Evolutionary conservation across 1,284 basidiomycete genomes (phyloP), one percentile per base, ranked within the genome.

Genomic region (Schizophyllum amplum): DNA sequence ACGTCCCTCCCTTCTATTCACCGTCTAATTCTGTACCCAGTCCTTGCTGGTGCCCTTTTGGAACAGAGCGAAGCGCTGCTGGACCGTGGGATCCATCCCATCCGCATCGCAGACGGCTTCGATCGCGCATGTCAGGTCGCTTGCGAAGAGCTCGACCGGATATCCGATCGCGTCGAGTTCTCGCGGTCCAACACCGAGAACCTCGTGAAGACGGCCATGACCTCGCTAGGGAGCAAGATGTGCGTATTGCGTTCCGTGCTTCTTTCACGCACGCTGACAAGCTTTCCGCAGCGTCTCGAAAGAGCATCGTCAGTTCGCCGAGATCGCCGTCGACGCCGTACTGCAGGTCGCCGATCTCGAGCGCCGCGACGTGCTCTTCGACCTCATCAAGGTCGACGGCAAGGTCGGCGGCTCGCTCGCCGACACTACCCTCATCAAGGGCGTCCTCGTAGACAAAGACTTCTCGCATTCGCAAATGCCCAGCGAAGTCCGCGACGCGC

Each of bases 391-490:
- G 73, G 96, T 99, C 26, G 93, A 98, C 67, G 96, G 96, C 68
- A 99, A 99, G 77, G 94, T 98, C 62, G 97, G 96, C 55, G 96
- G 97, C 50, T 92, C 92, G 7, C 83, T 99, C 51, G 93, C 93
- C 27, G 97, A 99, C 74, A 98, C 93, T 6, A 82, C 83, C 26
- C 83, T 97, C 63, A 94, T 97, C 71, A 89, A 91, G 66, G 95
- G 96, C 66, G 96, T 99, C 48, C 90, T 99, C 63, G 84, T 99
- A 70, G 95, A 99, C 86, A 98, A 99, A 75, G 95, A 99, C 76
- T 95, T 99, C 87, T 98, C 94, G 22, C 96, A 99, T 69, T 92
- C 96, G 7, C 94, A 98, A 74, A 99, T 99, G 96, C 96, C 96
- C 9, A 84, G 83, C 59, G 80, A 77, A 51, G 87, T 99, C 63